A percentile compares a stretch with the other conserved stretches of the same genome.
phyloP scores from a whole-genome alignment of 176 grass and related monocot species.

The Oryza meridionalis region DNA sequence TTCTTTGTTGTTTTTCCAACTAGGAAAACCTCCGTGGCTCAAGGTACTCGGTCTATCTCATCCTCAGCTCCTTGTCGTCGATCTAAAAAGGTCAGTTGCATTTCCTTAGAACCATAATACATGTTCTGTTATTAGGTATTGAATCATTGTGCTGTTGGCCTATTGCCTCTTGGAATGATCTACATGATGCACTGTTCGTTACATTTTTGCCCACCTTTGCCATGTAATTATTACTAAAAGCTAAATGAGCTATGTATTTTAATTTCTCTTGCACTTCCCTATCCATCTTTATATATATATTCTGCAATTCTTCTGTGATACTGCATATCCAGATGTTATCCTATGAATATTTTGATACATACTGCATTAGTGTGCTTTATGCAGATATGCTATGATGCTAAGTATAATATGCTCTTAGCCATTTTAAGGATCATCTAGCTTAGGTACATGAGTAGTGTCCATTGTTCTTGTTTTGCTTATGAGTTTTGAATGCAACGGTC shows the following conservation, averaged over 20 bases:
- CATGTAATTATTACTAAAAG: neutral
- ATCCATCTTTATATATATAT: neutral
- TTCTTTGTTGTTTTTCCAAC: neutral
- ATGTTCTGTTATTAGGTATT: neutral
- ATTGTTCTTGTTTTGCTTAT: neutral
- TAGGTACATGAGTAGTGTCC: neutral
- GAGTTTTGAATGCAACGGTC: neutral
- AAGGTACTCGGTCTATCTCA: slow-evolving; percentile 34
- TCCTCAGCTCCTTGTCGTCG: slow-evolving; percentile 47
- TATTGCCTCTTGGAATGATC: neutral
- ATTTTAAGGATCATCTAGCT: too few species aligned
- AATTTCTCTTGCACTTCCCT: too few species aligned
- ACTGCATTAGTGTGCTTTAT: neutral
- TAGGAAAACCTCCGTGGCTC: slow-evolving; percentile 12
- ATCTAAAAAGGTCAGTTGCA: slow-evolving; percentile 51
- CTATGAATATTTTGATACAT: neutral
- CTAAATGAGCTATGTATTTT: too few species aligned
- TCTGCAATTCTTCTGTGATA: neutral
- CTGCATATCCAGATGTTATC: neutral
- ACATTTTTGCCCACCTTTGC: slow-evolving; percentile 4
- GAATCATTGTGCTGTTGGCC: neutral
- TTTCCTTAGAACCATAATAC: neutral
- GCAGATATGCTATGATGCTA: neutral
- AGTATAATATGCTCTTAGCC: neutral
- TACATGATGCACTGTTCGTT: neutral